Conservation (phyloP, 2,329 filamentous ascomycete genomes). For the Orbilia javanica region DNA sequence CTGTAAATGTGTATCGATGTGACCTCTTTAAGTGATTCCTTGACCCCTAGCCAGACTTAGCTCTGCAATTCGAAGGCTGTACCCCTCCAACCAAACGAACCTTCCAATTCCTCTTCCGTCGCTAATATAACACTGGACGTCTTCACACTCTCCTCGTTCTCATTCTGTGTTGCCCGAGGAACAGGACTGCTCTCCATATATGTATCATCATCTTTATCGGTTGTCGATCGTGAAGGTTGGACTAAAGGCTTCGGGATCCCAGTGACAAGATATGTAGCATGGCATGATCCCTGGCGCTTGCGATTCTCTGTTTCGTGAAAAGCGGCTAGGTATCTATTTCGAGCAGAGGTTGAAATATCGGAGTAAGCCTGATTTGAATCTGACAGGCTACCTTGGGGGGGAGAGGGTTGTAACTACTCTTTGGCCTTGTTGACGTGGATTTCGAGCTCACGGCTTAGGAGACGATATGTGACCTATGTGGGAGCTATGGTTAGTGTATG, state of each 20-base stretch:
- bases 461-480: constrained; percentile 84
- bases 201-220: constrained; percentile 73
- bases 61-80: not conserved
- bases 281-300: constrained; percentile 79
- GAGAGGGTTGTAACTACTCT: constrained; percentile 72
- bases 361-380: constrained; percentile 37
- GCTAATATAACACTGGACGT: constrained; percentile 76
- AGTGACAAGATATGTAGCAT: constrained; percentile 91
- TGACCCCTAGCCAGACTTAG: constrained; percentile 70
- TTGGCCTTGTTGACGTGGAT: constrained; percentile 90
- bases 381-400: not conserved
- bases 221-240: constrained; percentile 4
- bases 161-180: constrained; percentile 68
- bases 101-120: constrained; percentile 78
- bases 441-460: constrained; percentile 83
- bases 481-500: constrained; percentile 7
- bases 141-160: constrained; percentile 69
- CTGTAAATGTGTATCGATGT: constrained; percentile 89
- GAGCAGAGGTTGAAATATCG: constrained; percentile 66
- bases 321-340: constrained; percentile 83
- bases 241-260: constrained; percentile 68
- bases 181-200: constrained; percentile 75
- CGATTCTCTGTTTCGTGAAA: constrained; percentile 78
- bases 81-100: constrained; percentile 65
- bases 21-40: constrained; percentile 78